phyloP scores from a whole-genome alignment of 1,284 basidiomycete genomes.

The Trichosporon sp. region DNA sequence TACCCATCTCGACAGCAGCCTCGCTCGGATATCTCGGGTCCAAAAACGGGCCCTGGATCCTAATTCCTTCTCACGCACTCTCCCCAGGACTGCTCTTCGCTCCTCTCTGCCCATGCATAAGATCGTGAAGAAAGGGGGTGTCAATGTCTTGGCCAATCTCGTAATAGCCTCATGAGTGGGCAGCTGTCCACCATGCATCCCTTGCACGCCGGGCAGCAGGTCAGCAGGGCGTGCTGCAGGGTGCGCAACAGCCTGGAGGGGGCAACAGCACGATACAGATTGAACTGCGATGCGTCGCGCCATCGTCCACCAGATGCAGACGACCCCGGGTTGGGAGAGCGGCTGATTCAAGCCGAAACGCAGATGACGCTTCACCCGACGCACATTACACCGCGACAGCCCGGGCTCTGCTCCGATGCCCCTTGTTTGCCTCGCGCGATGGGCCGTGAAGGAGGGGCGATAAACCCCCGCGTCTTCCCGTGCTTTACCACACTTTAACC shows the following conservation, averaged over 20 bases:
- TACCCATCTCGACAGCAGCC: background rate
- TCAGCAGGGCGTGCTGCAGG: no score
- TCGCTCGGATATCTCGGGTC: conserved; percentile 14
- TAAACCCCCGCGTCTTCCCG: conserved; percentile 2
- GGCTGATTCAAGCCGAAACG: conserved; percentile 13
- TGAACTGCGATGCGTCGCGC: no score
- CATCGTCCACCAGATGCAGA: background rate
- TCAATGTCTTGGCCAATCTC: background rate
- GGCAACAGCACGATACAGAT: no score
- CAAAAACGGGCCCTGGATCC: conserved; percentile 2
- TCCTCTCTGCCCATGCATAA: background rate
- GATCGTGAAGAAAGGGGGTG: no score
- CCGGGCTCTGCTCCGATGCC: background rate
- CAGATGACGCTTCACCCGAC: conserved; percentile 7
- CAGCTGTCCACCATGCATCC: no score
- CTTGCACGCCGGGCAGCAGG: no score
- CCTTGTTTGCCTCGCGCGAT: background rate
- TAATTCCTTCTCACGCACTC: background rate
- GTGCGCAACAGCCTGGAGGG: no score
- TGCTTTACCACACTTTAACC: conserved; percentile 5
- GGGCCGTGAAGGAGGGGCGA: background rate
- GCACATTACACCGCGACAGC: background rate
- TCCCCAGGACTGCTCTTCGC: no score
- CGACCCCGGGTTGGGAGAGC: background rate
- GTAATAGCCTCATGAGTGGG: background rate